phyloP scores from a whole-genome alignment of 208 protist species.

The Acanthamoeba culbertsoni region DNA sequence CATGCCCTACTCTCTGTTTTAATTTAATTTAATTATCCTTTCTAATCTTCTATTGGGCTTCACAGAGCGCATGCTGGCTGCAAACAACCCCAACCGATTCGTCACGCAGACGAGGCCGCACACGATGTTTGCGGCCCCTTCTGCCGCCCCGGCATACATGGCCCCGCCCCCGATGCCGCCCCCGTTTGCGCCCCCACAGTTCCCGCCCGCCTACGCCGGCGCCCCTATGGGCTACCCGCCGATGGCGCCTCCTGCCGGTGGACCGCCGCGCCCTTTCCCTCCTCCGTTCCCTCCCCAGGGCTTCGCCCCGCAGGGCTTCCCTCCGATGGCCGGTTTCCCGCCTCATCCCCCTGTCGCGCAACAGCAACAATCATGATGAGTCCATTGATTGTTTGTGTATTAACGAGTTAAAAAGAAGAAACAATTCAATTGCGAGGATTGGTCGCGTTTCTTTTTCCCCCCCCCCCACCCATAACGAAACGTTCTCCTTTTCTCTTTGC shows the following conservation, averaged over 20 bases:
- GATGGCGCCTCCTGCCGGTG: background rate
- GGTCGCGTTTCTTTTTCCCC: no score
- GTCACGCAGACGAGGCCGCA: background rate
- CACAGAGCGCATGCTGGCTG: conserved; percentile 77
- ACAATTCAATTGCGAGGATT: no score
- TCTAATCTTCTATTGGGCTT: background rate
- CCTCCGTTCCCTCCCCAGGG: conserved; percentile 24
- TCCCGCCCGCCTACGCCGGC: background rate
- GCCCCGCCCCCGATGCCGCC: background rate
- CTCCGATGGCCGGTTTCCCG: background rate
- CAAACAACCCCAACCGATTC: conserved; percentile 64
- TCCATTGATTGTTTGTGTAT: no score
- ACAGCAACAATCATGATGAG: background rate
- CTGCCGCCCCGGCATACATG: background rate
- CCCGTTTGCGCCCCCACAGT: background rate
- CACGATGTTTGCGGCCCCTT: conserved; percentile 63
- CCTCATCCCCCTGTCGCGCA: background rate
- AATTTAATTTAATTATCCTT: background rate
- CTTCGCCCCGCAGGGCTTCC: conserved; percentile 32
- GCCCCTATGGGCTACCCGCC: background rate
- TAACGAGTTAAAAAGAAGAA: no score
- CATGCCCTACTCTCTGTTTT: background rate
- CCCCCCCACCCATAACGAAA: no score
- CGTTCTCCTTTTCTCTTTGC: background rate
- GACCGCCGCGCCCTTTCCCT: background rate